A percentile compares a stretch with the other conserved stretches of the same genome.
phyloP scores from a whole-genome alignment of 2,329 filamentous ascomycete species.

The Harringtonia lauricola region DNA sequence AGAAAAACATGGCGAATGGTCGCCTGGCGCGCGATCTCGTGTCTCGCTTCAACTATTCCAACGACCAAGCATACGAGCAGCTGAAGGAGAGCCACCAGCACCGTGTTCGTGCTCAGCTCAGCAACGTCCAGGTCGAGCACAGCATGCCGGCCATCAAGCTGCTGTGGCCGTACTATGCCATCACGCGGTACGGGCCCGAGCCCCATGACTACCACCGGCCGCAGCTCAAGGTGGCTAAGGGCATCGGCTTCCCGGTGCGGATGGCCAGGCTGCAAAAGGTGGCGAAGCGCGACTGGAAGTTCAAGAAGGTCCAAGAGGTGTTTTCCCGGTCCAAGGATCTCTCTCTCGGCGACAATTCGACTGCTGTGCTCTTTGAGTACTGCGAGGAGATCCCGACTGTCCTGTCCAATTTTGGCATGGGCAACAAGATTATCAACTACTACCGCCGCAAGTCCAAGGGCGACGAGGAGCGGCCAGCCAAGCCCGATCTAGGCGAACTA shows the following conservation, averaged over 20 bases:
- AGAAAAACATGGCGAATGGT: slow-evolving; percentile 56
- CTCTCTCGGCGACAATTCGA: slow-evolving; percentile 80
- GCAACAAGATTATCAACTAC: slow-evolving; percentile 91
- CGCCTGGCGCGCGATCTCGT: slow-evolving; percentile 63
- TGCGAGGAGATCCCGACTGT: slow-evolving; percentile 88
- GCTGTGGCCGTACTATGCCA: slow-evolving; percentile 93
- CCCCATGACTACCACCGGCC: slow-evolving; percentile 78
- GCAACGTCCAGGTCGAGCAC: slow-evolving; percentile 88
- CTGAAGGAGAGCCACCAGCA: slow-evolving; percentile 95
- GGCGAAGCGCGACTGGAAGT: slow-evolving; percentile 75
- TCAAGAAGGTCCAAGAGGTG: slow-evolving; percentile 64
- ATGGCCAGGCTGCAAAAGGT: slow-evolving; percentile 57
- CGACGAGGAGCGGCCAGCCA: slow-evolving; percentile 66
- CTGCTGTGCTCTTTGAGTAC: slow-evolving; percentile 83
- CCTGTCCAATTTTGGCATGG: slow-evolving; percentile 95
- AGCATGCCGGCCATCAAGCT: slow-evolving; percentile 83
- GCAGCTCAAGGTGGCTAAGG: slow-evolving; percentile 58
- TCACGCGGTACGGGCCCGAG: slow-evolving; percentile 59
- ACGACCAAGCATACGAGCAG: slow-evolving; percentile 90
- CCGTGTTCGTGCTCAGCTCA: slow-evolving; percentile 87
- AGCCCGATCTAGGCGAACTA: slow-evolving; percentile 78
- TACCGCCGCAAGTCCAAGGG: slow-evolving; percentile 73
- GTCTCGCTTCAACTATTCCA: slow-evolving; percentile 87
- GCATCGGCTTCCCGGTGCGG: slow-evolving; percentile 55
- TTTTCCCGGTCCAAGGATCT: slow-evolving; percentile 75